Evolutionary conservation across 768 basidiomycete genomes (phyloP).

Genomic region (Nidula microcarpa): DNA sequence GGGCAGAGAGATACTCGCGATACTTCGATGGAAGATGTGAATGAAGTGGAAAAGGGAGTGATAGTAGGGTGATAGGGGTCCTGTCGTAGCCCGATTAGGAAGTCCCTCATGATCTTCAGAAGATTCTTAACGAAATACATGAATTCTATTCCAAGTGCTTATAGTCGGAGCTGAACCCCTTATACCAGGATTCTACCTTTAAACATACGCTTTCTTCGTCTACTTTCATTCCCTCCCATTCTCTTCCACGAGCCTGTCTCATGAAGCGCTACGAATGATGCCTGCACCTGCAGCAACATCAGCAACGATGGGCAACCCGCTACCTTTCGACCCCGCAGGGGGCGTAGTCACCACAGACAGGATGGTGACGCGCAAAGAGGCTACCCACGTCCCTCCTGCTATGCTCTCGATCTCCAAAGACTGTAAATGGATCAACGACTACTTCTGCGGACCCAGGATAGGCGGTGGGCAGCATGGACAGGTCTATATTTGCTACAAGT

Average conservation of each 20-base stretch:
- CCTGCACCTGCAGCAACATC: slow-evolving; percentile 16
- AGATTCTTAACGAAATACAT: slow-evolving; percentile 6
- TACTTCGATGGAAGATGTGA: too few species aligned
- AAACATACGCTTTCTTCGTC: not conserved
- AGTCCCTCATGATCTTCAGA: slow-evolving; percentile 29
- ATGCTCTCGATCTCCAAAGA: slow-evolving; percentile 14
- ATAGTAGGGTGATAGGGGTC: slow-evolving; percentile 21
- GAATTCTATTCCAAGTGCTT: not conserved
- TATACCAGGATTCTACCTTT: not conserved
- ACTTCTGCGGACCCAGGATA: slow-evolving; percentile 69
- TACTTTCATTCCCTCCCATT: slow-evolving; percentile 7
- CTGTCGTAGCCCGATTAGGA: slow-evolving; percentile 17
- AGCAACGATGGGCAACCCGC: slow-evolving; percentile 12
- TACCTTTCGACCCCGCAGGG: slow-evolving; percentile 33
- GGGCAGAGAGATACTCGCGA: too few species aligned
- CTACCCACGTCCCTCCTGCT: too few species aligned
- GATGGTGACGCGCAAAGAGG: slow-evolving; percentile 34
- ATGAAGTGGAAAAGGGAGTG: slow-evolving; percentile 8
- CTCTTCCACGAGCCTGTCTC: slow-evolving; percentile 8
- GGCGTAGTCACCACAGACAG: slow-evolving; percentile 49
- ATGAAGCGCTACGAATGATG: slow-evolving; percentile 20
- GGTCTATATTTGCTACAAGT: slow-evolving; percentile 66
- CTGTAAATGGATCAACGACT: slow-evolving; percentile 74
- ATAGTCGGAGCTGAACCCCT: not conserved
- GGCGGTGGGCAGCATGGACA: slow-evolving; percentile 91